Percentiles rank a stretch among this genome's conserved stretches.
Evolutionary conservation across 1,284 basidiomycete genomes (phyloP).

Genomic region (Rhodotorula sp.): DNA sequence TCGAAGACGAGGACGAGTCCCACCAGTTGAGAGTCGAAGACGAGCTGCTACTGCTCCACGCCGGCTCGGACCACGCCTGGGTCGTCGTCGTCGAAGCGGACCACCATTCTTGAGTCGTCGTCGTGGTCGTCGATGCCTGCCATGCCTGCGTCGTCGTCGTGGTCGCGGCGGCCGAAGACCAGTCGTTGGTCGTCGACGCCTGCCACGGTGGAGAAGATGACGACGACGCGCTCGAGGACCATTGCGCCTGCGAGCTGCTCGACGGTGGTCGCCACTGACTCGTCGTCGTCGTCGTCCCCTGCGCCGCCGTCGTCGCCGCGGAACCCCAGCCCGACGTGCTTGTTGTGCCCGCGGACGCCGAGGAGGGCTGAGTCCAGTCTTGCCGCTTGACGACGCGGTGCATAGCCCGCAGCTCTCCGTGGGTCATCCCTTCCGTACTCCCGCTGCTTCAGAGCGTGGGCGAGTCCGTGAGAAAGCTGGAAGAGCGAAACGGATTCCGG

Average conservation of each 20-base stretch:
- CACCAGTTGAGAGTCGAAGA: not conserved
- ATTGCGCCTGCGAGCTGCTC: not conserved
- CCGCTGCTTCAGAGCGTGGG: not conserved
- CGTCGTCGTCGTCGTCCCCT: not conserved
- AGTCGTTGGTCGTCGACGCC: not conserved
- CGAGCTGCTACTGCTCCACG: conserved; percentile 1
- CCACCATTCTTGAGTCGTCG: not conserved
- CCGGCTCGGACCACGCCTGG: not conserved
- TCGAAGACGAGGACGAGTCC: not conserved
- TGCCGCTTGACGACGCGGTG: conserved; percentile 7
- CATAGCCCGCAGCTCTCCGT: not conserved
- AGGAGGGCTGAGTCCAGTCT: not conserved
- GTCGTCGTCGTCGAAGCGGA: not conserved
- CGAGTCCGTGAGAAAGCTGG: not conserved
- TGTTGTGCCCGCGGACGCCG: not conserved
- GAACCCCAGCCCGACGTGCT: not conserved
- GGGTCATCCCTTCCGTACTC: not conserved
- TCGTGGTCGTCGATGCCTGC: not conserved
- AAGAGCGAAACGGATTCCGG: too few species aligned
- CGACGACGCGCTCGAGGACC: not conserved
- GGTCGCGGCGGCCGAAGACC: not conserved
- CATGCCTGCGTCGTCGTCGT: not conserved
- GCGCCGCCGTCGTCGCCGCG: not conserved
- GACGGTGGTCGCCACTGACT: not conserved
- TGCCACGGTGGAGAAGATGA: not conserved